Percentiles rank a stretch among this genome's conserved stretches.
These are phyloP conservation scores for Polyporus tsugae DNA, from an alignment of 1,284 basidiomycete species.

Conservation along the genomic window DNA sequence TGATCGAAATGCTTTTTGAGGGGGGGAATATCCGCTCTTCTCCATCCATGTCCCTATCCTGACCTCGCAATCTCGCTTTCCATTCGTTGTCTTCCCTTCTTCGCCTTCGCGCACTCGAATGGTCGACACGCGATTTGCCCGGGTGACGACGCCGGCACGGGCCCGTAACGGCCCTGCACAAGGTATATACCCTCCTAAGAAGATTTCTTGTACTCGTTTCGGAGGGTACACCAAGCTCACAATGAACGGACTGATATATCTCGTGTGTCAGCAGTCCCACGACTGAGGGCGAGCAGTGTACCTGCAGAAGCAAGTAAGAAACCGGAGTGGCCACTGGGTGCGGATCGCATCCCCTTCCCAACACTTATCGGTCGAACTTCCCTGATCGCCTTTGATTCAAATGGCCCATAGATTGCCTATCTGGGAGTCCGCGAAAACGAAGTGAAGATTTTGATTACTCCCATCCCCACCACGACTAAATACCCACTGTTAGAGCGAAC, in stretches of 20 bases:
- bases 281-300: conserved; percentile 33
- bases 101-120: conserved; percentile 8
- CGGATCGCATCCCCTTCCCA: conserved; percentile 8
- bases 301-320: conserved; percentile 24
- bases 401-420: conserved; percentile 20
- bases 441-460: conserved; percentile 15
- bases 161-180: conserved; percentile 18
- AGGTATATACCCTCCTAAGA: conserved; percentile 16
- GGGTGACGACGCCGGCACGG: conserved; percentile 27
- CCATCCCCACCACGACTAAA: conserved; percentile 1
- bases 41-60: conserved; percentile 18
- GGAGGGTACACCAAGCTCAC: background rate
- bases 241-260: conserved; percentile 1
- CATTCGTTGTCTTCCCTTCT: background rate
- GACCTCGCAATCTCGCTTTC: background rate
- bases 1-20: conserved; percentile 25
- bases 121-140: conserved; percentile 28
- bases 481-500: conserved; percentile 18
- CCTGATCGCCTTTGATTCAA: background rate
- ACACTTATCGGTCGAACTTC: background rate
- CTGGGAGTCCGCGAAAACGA: conserved; percentile 27
- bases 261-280: conserved; percentile 10
- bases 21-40: conserved; percentile 5
- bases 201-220: background rate
- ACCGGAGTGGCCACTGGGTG: conserved; percentile 29